Percentiles rank a stretch among this genome's conserved stretches.
phyloP scores from a whole-genome alignment of 257 asterid genomes.

The Solanum paucissectum region DNA sequence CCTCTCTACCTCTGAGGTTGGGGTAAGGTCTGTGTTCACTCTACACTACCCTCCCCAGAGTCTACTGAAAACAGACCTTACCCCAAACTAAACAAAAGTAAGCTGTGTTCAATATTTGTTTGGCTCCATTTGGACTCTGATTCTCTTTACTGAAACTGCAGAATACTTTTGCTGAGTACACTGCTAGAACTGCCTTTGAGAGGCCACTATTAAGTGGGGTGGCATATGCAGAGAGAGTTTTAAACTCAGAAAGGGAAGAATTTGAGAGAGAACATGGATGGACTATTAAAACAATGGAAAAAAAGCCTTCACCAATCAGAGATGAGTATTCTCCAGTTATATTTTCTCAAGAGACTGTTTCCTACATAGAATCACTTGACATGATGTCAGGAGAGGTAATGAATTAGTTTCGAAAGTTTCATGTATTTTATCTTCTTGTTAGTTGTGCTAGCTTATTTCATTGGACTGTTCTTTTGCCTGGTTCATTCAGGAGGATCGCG shows the following conservation, averaged over 20 bases:
- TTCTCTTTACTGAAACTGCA: constrained; percentile 17
- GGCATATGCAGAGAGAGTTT: constrained; percentile 85
- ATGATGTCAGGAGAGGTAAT: constrained; percentile 98
- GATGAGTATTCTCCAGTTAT: constrained; percentile 92
- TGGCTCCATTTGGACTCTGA: not conserved
- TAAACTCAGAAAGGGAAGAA: constrained; percentile 52
- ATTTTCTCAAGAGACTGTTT: constrained; percentile 84
- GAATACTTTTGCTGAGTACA: constrained; percentile 87
- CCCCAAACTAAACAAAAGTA: too few species aligned
- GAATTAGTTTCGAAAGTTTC: not conserved
- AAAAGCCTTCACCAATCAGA: constrained; percentile 68
- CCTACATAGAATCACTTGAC: constrained; percentile 76
- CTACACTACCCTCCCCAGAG: not conserved
- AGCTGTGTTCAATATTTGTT: not conserved
- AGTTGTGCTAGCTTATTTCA: not conserved
- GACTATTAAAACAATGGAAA: constrained; percentile 79
- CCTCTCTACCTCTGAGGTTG: not conserved
- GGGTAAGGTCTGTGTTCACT: not conserved
- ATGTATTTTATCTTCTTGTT: not conserved
- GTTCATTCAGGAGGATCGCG: constrained; percentile 77
- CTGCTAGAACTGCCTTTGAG: constrained; percentile 86
- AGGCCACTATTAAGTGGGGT: constrained; percentile 93
- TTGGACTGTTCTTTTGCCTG: constrained; percentile 1
- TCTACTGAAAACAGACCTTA: too few species aligned
- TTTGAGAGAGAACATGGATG: constrained; percentile 77